phyloP scores from a whole-genome alignment of 768 basidiomycete species.

The Rhizopogon vulgaris region DNA sequence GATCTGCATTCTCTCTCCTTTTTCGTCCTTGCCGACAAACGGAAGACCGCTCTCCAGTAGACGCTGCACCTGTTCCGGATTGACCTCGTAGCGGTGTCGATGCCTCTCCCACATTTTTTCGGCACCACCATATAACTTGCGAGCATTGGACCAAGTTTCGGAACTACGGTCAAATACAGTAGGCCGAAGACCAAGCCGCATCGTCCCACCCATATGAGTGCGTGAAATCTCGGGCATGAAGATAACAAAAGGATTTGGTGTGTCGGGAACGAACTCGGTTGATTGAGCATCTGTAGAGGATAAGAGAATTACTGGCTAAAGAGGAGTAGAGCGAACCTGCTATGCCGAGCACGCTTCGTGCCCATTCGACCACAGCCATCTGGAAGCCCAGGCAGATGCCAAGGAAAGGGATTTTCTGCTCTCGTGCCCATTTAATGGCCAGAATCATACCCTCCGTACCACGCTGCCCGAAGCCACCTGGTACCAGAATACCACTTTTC shows the following conservation, averaged over 20 bases:
- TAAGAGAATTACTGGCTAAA: constrained; percentile 4
- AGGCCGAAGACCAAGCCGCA: constrained; percentile 97
- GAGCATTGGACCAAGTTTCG: constrained; percentile 63
- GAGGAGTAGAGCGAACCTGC: constrained; percentile 37
- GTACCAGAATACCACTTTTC: constrained; percentile 87
- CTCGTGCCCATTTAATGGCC: constrained; percentile 95
- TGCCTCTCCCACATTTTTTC: constrained; percentile 93
- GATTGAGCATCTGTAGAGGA: constrained; percentile 68
- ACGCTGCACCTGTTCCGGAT: constrained; percentile 75
- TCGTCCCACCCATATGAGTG: constrained; percentile 99
- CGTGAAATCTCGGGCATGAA: constrained; percentile 99
- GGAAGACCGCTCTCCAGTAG: constrained; percentile 68
- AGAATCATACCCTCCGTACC: constrained; percentile 98
- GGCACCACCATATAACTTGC: constrained; percentile 78
- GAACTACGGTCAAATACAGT: constrained; percentile 78
- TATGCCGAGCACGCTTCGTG: constrained; percentile 73
- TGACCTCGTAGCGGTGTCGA: constrained; percentile 94
- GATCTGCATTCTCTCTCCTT: constrained; percentile 96
- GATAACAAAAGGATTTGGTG: constrained; percentile 71
- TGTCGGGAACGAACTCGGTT: constrained; percentile 63
- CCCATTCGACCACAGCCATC: constrained; percentile 93
- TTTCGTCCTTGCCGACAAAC: constrained; percentile 88
- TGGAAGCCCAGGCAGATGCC: constrained; percentile 99
- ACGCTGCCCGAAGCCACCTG: constrained; percentile 90
- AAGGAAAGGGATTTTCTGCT: constrained; percentile 91